Base-by-base conservation (phyloP, 441 rosid species). In the Brassica balearica region DNA sequence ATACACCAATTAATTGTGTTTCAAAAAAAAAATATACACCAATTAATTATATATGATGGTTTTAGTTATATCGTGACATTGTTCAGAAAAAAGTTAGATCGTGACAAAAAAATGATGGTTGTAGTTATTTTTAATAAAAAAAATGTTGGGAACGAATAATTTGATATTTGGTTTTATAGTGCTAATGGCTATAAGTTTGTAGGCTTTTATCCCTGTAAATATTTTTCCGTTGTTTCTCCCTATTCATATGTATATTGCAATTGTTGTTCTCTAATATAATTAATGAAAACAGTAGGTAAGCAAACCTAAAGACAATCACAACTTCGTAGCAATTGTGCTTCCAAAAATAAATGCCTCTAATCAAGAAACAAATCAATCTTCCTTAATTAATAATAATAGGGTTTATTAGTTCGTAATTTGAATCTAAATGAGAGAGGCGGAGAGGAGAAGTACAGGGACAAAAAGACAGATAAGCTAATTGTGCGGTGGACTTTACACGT, bases 391-490 rank as follows among this genome's bases (percentile, higher is more conserved):
- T 53, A 51, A 5, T 34, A 12, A 17, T 38, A 29, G 34, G 7
- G 6, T 29, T 29, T 29, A 29, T 27, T 27, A 27, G 32, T 29
- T 29, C 34, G 38, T 79, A 55, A 69, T 74, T 38, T 63, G 62
- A 55, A 69, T 62, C 67, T 25, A 25, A 68, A 3, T 29, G 68
- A 36, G 27, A 67, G 14, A 38, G 48, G 68, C 11, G 25, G 5
- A 43, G 46, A 75, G 1, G 53, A 61, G 53, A 70, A 56, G 48
- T 62, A 62, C 69, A 17, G 56, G 43, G 71, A 81, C 75, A 81
- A 72, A 67, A 77, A 41, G 75, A 77, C 84, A 77, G 81, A 76
- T 71, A 71, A 67, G 78, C 81, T 81, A 61, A 62, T 7, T 76
- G 65, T 67, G 77, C 71, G 83, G 83, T 81, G 83, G 74, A 76